Conservation (phyloP, 805 yeast genomes). For the Hanseniaspora jakobsenii region DNA sequence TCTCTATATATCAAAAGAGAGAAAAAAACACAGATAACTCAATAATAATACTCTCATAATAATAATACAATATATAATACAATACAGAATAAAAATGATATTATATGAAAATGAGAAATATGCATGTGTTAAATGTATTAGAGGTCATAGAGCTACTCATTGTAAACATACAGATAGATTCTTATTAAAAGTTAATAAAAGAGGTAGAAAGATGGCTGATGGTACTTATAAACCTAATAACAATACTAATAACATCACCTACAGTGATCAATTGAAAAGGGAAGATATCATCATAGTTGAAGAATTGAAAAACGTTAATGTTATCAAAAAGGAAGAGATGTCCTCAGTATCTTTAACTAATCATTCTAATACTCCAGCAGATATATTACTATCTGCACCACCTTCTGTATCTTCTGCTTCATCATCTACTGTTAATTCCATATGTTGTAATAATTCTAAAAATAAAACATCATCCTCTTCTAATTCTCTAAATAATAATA, state of each 20-base stretch:
- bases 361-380: slow-evolving; percentile 3
- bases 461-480: neutral
- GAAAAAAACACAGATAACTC: neutral
- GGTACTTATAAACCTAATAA: slow-evolving; percentile 23
- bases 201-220: slow-evolving; percentile 67
- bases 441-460: no score
- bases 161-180: slow-evolving; percentile 76
- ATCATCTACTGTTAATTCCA: no score
- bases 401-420: no score
- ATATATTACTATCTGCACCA: no score
- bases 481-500: neutral
- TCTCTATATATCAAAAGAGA: no score
- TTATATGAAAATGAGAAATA: slow-evolving; percentile 66
- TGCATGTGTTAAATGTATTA: slow-evolving; percentile 75
- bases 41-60: neutral
- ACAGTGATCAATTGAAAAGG: no score
- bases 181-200: slow-evolving; percentile 71
- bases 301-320: slow-evolving; percentile 15
- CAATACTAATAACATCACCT: no score
- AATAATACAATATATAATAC: neutral
- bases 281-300: slow-evolving; percentile 17
- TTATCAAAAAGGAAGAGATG: slow-evolving; percentile 6
- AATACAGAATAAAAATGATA: slow-evolving; percentile 48
- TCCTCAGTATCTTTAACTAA: slow-evolving; percentile 17
- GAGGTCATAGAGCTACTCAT: slow-evolving; percentile 84